Conservation (phyloP, 2,329 filamentous ascomycete species). For the Trichophyton equinum region DNA sequence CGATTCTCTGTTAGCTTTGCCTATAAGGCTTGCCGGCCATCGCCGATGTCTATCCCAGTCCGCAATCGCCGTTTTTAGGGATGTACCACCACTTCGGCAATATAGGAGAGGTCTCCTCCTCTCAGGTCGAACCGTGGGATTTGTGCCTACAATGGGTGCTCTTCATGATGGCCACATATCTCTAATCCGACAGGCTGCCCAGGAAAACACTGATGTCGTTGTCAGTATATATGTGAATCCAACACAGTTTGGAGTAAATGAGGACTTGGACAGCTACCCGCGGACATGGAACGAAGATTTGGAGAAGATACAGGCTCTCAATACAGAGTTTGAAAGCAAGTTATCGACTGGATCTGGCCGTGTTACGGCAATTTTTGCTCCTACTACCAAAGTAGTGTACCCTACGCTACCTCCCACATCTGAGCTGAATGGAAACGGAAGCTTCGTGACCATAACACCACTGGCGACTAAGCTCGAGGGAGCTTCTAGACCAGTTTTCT, state of each 20-base stretch:
- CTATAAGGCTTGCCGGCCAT: conserved; percentile 3
- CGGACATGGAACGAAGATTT: conserved; percentile 76
- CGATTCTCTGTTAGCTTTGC: conserved; percentile 5
- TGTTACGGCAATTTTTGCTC: conserved; percentile 75
- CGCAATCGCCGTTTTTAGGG: conserved; percentile 51
- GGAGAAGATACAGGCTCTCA: conserved; percentile 51
- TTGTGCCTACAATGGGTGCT: conserved; percentile 96
- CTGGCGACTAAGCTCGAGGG: conserved; percentile 73
- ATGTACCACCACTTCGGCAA: conserved; percentile 56
- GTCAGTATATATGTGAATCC: conserved; percentile 94
- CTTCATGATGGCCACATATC: conserved; percentile 85
- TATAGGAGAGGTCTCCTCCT: conserved; percentile 55
- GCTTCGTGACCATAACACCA: conserved; percentile 84
- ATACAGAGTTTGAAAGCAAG: conserved; percentile 54
- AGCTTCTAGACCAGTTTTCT: conserved; percentile 78
- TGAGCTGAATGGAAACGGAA: conserved; percentile 63
- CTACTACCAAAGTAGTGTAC: conserved; percentile 74
- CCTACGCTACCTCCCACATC: conserved; percentile 63
- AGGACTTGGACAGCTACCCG: conserved; percentile 82
- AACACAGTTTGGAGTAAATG: conserved; percentile 80
- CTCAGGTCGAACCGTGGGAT: conserved; percentile 60
- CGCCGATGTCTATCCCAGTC: conserved; percentile 13
- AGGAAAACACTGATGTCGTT: conserved; percentile 73
- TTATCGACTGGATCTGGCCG: conserved; percentile 44
- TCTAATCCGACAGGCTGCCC: conserved; percentile 69